Evolutionary conservation across 768 basidiomycete genomes (phyloP), one percentile per base, ranked within the genome.

Genomic region (Boletus pseudopeckii): DNA sequence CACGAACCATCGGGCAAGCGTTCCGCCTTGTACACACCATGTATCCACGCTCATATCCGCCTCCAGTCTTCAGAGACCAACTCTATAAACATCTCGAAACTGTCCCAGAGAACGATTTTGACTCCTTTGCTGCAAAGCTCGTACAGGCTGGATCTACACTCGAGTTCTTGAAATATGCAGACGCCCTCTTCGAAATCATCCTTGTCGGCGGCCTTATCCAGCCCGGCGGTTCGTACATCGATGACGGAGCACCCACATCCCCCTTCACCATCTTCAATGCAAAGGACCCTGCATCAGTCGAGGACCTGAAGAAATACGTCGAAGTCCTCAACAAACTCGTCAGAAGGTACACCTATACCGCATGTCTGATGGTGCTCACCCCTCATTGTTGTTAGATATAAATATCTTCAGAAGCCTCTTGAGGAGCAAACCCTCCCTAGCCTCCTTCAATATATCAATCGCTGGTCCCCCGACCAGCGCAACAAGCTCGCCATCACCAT

Each of bases 341-440:
- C 78, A 82, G 96, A 74, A 87, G 96, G 93, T 91, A 63, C 52
- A 72, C 57, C 33, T 11, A 30, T 39, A 34, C 50, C 20, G 0
- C 28, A 17, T 59, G 54, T 56, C 54, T 45, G 52, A 52, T 43
- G 4, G 33, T 48, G 7, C 15, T 15, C 36, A 24, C 8, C 7
- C 18, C 47, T 60, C 59, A 54, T 45, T 18, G 20, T 34, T 34
- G 40, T 50, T 66, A 96, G 94, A 75, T 98, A 98, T 81, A 98
- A 98, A 74, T 99, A 98, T 80, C 90, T 99, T 64, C 96, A 98
- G 74, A 93, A 88, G 72, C 93, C 96, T 41, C 85, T 99, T 45
- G 96, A 98, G 72, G 88, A 85, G 69, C 81, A 79, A 34, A 80
- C 90, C 50, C 80, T 98, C 14, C 91, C 92, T 4, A 80, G 80